Conservation (phyloP, 352 stramenopile species). For the Globisporangium parvum region DNA sequence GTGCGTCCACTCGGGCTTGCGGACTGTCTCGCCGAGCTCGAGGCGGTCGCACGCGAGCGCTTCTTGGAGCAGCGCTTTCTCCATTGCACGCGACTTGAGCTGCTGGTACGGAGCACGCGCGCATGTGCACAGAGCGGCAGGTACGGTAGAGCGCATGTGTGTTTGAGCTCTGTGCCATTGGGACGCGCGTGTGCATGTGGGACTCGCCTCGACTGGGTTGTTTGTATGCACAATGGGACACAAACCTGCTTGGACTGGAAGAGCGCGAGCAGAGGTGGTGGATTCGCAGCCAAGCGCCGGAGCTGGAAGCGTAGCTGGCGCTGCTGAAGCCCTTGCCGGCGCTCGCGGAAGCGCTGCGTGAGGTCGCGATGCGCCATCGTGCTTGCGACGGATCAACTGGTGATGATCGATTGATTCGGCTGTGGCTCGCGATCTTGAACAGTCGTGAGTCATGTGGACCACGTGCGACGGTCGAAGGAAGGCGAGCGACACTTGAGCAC, state of each 20-base stretch:
- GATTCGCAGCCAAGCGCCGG: slow-evolving; percentile 31
- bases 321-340: slow-evolving; percentile 40
- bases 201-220: background rate
- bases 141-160: background rate
- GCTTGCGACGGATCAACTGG: background rate
- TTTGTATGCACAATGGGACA: background rate
- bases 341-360: slow-evolving; percentile 35
- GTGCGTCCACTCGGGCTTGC: slow-evolving; percentile 54
- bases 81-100: slow-evolving; percentile 46
- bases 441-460: too few relatives aligned
- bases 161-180: background rate
- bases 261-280: slow-evolving; percentile 33
- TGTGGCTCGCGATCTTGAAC: too few relatives aligned
- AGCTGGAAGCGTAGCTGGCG: slow-evolving; percentile 56
- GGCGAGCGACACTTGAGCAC: too few relatives aligned
- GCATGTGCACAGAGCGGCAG: background rate
- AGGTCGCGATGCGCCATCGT: slow-evolving; percentile 62
- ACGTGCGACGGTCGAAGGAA: too few relatives aligned
- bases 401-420: background rate
- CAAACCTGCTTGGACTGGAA: slow-evolving; percentile 46
- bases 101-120: slow-evolving; percentile 17
- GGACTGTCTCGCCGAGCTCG: slow-evolving; percentile 21
- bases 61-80: slow-evolving; percentile 61
- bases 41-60: slow-evolving; percentile 26
- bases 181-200: too few relatives aligned